phyloP scores from a whole-genome alignment of 2,329 filamentous ascomycete genomes.

The Karstenula rhodostoma region DNA sequence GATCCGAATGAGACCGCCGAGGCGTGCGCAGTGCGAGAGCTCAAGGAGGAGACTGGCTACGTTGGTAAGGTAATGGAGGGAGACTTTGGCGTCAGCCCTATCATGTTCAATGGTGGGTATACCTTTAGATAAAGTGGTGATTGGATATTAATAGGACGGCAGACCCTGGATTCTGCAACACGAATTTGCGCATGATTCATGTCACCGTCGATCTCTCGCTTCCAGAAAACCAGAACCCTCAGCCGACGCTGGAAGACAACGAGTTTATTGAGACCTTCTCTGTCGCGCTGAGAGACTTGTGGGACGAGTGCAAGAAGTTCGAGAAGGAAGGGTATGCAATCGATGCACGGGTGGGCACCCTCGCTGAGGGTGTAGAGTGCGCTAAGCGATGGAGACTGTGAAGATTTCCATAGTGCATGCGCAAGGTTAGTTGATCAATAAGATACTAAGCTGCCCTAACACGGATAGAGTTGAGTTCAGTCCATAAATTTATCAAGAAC shows the following conservation, averaged over 20 bases:
- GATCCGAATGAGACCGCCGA: conserved; percentile 67
- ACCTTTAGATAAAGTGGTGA: neutral
- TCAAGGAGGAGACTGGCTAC: conserved; percentile 72
- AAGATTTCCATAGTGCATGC: neutral
- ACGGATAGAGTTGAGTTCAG: neutral
- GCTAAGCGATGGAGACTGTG: conserved; percentile 61
- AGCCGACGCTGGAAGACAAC: conserved; percentile 76
- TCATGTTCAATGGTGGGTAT: conserved; percentile 54
- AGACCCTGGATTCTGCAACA: conserved; percentile 55
- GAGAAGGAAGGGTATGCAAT: conserved; percentile 78
- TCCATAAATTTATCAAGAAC: neutral
- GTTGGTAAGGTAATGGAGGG: conserved; percentile 56
- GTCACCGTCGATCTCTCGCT: conserved; percentile 74
- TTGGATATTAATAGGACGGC: conserved; percentile 5
- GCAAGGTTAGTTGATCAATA: neutral
- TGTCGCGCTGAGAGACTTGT: conserved; percentile 69
- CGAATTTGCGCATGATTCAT: conserved; percentile 69
- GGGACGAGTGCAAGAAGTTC: conserved; percentile 70
- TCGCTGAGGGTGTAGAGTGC: conserved; percentile 80
- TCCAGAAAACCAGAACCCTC: conserved; percentile 72
- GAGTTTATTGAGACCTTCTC: conserved; percentile 85
- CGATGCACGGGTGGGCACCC: conserved; percentile 78
- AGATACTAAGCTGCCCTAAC: neutral
- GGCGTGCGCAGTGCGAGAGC: conserved; percentile 66
- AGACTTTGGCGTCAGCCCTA: conserved; percentile 48